A percentile compares a stretch with the other conserved stretches of the same genome.
phyloP scores from a whole-genome alignment of 495 filamentous ascomycete species.

The Astrothelium subdiscretum region DNA sequence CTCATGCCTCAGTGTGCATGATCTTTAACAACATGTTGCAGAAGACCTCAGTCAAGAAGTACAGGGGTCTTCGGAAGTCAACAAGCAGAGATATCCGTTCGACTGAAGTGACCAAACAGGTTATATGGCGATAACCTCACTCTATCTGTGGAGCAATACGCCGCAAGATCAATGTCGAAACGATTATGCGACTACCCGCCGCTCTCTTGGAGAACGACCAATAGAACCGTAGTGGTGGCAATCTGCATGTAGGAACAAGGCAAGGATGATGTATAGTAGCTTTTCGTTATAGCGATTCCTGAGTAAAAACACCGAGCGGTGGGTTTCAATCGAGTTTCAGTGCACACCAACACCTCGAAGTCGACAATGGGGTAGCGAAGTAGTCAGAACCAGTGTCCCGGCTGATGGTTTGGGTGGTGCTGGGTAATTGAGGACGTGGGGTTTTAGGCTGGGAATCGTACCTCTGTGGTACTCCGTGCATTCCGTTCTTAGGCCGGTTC shows the following conservation, averaged over 20 bases:
- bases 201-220: background rate
- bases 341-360: background rate
- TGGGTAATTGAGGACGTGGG: background rate
- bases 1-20: background rate
- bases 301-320: background rate
- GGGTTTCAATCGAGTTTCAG: background rate
- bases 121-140: background rate
- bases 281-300: background rate
- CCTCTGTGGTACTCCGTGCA: too few species aligned
- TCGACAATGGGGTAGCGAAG: background rate
- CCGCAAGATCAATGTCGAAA: background rate
- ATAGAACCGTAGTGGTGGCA: background rate
- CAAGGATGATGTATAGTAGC: background rate
- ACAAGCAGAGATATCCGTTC: background rate
- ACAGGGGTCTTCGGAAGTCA: background rate
- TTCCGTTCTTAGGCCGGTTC: background rate
- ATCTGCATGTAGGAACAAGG: background rate
- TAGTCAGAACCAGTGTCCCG: background rate
- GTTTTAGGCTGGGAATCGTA: too few species aligned
- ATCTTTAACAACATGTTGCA: background rate
- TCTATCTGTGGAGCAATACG: background rate
- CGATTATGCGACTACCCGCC: background rate
- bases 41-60: background rate
- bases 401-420: too few species aligned
- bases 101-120: background rate